These are phyloP conservation scores for Pascua sp. DNA, from an alignment of 1,284 basidiomycete genomes.

Conservation along the genomic window DNA sequence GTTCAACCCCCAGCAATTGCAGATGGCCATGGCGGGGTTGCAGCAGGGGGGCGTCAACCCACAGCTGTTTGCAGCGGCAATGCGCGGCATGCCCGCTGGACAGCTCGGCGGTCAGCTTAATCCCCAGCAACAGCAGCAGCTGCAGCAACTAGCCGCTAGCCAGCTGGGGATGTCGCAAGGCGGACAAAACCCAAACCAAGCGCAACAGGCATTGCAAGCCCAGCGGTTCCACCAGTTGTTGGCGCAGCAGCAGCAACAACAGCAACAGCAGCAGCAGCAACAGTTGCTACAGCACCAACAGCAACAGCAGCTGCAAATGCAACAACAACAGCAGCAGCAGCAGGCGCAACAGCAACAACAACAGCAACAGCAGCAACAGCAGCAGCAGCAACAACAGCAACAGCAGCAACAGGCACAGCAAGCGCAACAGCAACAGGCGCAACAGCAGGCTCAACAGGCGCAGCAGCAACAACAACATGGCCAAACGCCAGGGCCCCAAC, in stretches of 20 bases:
- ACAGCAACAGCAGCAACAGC: slow-evolving; percentile 22
- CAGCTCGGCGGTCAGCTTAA: slow-evolving; percentile 10
- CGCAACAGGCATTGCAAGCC: slow-evolving; percentile 7
- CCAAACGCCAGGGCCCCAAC: slow-evolving; percentile 4
- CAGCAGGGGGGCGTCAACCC: slow-evolving; percentile 15
- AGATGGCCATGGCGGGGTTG: slow-evolving; percentile 30
- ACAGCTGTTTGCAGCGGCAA: slow-evolving; percentile 15
- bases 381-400: slow-evolving; percentile 30
- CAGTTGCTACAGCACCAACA: slow-evolving; percentile 17
- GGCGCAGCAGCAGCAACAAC: slow-evolving; percentile 34
- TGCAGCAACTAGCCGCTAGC: slow-evolving; percentile 6
- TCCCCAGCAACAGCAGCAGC: slow-evolving; percentile 14
- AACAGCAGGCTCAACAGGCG: slow-evolving; percentile 32
- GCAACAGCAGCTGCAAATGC: slow-evolving; percentile 24
- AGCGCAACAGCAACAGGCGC: slow-evolving; percentile 14
- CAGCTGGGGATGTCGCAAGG: slow-evolving; percentile 7
- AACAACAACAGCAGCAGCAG: slow-evolving; percentile 15
- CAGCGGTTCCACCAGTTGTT: slow-evolving; percentile 19
- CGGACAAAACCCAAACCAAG: not conserved
- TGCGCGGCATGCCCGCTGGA: slow-evolving; percentile 13
- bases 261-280: slow-evolving; percentile 16
- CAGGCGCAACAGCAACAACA: slow-evolving; percentile 12
- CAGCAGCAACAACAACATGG: slow-evolving; percentile 12
- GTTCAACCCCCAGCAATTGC: slow-evolving; percentile 30
- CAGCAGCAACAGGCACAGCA: slow-evolving; percentile 11